Evolutionary conservation across 2,329 filamentous ascomycete genomes (phyloP), one percentile per base, ranked within the genome.

Genomic region (Talaromyces sp.): DNA sequence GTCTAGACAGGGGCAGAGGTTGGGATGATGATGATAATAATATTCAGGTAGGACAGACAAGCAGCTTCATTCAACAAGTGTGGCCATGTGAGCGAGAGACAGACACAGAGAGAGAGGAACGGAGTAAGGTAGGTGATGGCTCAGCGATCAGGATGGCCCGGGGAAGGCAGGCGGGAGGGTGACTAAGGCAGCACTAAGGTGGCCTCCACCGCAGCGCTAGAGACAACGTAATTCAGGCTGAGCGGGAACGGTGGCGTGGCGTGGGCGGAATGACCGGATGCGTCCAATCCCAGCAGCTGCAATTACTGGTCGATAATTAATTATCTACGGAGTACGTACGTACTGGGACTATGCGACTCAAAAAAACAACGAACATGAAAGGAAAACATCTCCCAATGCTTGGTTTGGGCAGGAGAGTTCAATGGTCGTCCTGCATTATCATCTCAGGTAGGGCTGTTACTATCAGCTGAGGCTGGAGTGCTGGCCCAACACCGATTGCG

Each of bases 1-100:
- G 43, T 59, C 15, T 29, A 38, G 53, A 34, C 60, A 63, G 27
- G 17, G 29, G 11, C 8, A 19, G 29, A 54, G 15, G 29, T 34
- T 22, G 29, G 22, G 29, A 56, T 53, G 51, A 34, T 19, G 51
- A 54, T 1, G 17, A 54, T 31, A 56, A 56, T 7, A 56, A 38
- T 56, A 15, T 15, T 36, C 5, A 56, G 19, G 53, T 38, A 25
- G 29, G 53, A 36, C 10, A 29, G 11, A 7, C 27, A 29, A 29
- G 49, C 15, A 31, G 53, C 19, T 38, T 56, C 29, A 56, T 36
- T 56, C 53, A 56, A 3, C n/a, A 62, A 45, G 56, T 69, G 71
- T 71, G 72, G 72, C 73, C 72, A 74, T 75, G 72, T 70, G 72
- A 71, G 71, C 53, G 17, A 31, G 29, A 7, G 31, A 36, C 10